phyloP scores from a whole-genome alignment of 768 basidiomycete species.

The Panus rudis region DNA sequence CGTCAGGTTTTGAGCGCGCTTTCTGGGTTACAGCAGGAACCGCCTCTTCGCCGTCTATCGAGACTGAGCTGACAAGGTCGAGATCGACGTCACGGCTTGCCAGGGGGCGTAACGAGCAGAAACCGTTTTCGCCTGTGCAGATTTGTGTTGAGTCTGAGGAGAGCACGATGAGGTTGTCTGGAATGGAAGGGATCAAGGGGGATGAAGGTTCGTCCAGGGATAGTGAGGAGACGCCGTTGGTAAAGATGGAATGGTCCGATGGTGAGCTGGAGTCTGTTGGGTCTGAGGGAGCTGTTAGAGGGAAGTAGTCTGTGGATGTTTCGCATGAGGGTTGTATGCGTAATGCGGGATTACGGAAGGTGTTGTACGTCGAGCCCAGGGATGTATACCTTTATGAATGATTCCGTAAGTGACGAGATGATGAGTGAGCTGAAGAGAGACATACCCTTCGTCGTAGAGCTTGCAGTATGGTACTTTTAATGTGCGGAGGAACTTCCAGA shows the following conservation, averaged over 20 bases:
- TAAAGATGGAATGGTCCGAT: not conserved
- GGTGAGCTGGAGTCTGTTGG: too few species aligned
- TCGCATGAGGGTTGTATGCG: conserved; percentile 20
- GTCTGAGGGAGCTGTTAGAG: too few species aligned
- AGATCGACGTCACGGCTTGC: not conserved
- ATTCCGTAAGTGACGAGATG: not conserved
- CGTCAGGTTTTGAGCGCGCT: conserved; percentile 2
- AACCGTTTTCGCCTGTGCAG: conserved; percentile 8
- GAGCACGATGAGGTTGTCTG: conserved; percentile 16
- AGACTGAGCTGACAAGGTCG: too few species aligned
- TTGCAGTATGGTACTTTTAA: conserved; percentile 79
- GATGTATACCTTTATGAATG: conserved; percentile 76
- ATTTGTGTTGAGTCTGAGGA: conserved; percentile 5
- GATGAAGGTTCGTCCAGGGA: not conserved
- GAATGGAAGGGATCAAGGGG: conserved; percentile 13
- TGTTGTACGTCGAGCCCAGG: conserved; percentile 92
- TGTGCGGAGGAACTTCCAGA: conserved; percentile 80
- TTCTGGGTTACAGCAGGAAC: conserved; percentile 15
- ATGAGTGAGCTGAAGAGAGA: conserved; percentile 1
- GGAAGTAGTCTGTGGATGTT: too few species aligned
- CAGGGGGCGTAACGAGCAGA: conserved; percentile 2
- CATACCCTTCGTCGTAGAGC: conserved; percentile 85
- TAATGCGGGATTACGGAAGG: conserved; percentile 86
- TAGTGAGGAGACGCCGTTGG: not conserved
- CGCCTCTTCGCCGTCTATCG: conserved; percentile 13